Conservation (phyloP, 2,329 filamentous ascomycete genomes). For the Orbilia ellipsospora region DNA sequence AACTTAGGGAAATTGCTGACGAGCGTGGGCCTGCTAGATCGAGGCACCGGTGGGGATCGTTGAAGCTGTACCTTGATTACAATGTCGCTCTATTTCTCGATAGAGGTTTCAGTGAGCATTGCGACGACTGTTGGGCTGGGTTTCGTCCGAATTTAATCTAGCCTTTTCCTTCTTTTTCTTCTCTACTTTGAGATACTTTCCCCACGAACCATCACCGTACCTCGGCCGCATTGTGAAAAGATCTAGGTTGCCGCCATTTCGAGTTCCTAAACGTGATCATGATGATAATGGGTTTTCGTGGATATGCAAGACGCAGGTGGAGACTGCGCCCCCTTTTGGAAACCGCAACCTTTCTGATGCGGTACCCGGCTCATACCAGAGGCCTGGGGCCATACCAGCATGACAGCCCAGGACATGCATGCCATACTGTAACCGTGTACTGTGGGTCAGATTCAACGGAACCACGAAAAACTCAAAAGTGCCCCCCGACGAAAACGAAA, state of each 20-base stretch:
- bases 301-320: constrained; percentile 19
- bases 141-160: constrained; percentile 15
- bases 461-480: background rate
- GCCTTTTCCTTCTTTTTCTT: no score
- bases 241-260: background rate
- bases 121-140: constrained; percentile 3
- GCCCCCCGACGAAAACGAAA: background rate
- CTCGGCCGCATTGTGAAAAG: background rate
- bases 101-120: constrained; percentile 26
- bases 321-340: constrained; percentile 38
- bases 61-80: constrained; percentile 39
- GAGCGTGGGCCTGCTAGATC: no score
- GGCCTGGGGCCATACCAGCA: no score
- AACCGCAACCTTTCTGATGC: background rate
- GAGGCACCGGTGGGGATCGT: no score
- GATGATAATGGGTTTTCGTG: background rate
- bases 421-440: no score
- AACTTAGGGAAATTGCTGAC: no score
- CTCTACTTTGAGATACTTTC: background rate
- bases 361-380: no score
- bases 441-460: no score
- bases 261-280: background rate
- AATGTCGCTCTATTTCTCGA: constrained; percentile 14
- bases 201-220: background rate
- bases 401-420: no score